A percentile compares a stretch with the other conserved stretches of the same genome.
These are phyloP conservation scores for Globisporangium cystogenes DNA, from an alignment of 352 stramenopile species.

Conservation along the genomic window DNA sequence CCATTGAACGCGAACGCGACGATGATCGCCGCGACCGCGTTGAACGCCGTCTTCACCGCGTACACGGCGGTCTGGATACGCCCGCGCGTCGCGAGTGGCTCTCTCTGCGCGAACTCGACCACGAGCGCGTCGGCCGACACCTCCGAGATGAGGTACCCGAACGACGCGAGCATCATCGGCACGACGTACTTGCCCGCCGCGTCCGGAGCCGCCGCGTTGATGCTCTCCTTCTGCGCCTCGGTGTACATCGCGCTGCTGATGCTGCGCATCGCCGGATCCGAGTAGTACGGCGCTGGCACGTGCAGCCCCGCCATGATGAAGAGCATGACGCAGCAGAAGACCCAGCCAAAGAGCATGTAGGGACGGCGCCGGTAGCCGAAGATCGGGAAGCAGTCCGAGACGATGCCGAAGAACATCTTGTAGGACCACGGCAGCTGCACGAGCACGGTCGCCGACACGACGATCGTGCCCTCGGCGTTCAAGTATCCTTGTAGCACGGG, in stretches of 20 bases:
- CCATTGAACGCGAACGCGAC: slow-evolving; percentile 48
- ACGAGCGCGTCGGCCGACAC: slow-evolving; percentile 55
- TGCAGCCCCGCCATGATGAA: slow-evolving; percentile 36
- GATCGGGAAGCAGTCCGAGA: slow-evolving; percentile 64
- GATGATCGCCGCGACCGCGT: slow-evolving; percentile 30
- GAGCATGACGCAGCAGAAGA: slow-evolving; percentile 39
- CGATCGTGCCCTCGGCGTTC: slow-evolving; percentile 46
- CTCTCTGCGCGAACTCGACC: slow-evolving; percentile 53
- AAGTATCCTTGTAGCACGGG: slow-evolving; percentile 54
- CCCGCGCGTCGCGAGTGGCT: slow-evolving; percentile 38
- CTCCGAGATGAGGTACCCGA: slow-evolving; percentile 58
- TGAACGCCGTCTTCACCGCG: slow-evolving; percentile 41
- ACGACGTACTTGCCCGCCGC: slow-evolving; percentile 46
- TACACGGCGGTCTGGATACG: slow-evolving; percentile 57
- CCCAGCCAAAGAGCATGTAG: slow-evolving; percentile 58
- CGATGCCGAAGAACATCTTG: slow-evolving; percentile 50
- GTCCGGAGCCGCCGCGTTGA: slow-evolving; percentile 34
- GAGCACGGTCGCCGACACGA: slow-evolving; percentile 38
- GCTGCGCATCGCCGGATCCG: slow-evolving; percentile 24
- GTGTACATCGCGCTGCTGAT: slow-evolving; percentile 29
- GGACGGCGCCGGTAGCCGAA: slow-evolving; percentile 41
- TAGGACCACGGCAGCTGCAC: slow-evolving; percentile 56
- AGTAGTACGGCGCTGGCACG: slow-evolving; percentile 42
- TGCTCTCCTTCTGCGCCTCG: slow-evolving; percentile 20
- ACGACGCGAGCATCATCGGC: slow-evolving; percentile 65